Conservation (phyloP, 495 filamentous ascomycete genomes). For the Hypomontagnella monticulosa region DNA sequence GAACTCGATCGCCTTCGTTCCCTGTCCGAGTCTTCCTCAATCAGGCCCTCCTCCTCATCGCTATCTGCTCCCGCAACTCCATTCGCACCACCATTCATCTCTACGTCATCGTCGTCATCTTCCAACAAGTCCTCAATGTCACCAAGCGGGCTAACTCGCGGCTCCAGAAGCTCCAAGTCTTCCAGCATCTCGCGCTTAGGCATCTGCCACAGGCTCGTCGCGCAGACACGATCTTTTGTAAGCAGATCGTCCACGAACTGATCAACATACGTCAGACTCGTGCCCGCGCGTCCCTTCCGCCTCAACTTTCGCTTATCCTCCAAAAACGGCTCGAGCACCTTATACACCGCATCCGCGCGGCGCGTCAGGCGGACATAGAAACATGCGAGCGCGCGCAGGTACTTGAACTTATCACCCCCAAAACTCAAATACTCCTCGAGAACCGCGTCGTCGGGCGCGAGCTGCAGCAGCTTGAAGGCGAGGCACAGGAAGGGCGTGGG, state of each 20-base stretch:
- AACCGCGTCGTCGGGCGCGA: constrained; percentile 80
- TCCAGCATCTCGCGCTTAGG: constrained; percentile 83
- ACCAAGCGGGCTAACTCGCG: constrained; percentile 82
- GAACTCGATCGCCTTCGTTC: constrained; percentile 38
- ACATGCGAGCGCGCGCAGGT: constrained; percentile 84
- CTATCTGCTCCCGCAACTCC: constrained; percentile 33
- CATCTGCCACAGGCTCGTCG: constrained; percentile 92
- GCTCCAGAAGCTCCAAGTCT: constrained; percentile 88
- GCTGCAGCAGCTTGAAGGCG: constrained; percentile 91
- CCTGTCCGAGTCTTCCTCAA: constrained; percentile 32
- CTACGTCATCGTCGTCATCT: constrained; percentile 50
- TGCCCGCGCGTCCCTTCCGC: constrained; percentile 75
- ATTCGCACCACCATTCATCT: constrained; percentile 45
- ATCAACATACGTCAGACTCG: constrained; percentile 82
- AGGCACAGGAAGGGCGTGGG: constrained; percentile 95
- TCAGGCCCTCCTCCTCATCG: constrained; percentile 40
- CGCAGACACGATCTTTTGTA: constrained; percentile 88
- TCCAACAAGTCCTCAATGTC: constrained; percentile 86
- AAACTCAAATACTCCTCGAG: constrained; percentile 82
- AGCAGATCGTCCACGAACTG: constrained; percentile 93
- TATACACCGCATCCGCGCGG: constrained; percentile 80
- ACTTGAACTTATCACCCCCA: constrained; percentile 82
- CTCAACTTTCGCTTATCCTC: constrained; percentile 85
- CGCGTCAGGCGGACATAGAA: constrained; percentile 96
- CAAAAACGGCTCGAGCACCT: constrained; percentile 81